A percentile compares a stretch with the other conserved stretches of the same genome.
phyloP scores from a whole-genome alignment of 805 yeast genomes.

The Pachysolen tannophilus region DNA sequence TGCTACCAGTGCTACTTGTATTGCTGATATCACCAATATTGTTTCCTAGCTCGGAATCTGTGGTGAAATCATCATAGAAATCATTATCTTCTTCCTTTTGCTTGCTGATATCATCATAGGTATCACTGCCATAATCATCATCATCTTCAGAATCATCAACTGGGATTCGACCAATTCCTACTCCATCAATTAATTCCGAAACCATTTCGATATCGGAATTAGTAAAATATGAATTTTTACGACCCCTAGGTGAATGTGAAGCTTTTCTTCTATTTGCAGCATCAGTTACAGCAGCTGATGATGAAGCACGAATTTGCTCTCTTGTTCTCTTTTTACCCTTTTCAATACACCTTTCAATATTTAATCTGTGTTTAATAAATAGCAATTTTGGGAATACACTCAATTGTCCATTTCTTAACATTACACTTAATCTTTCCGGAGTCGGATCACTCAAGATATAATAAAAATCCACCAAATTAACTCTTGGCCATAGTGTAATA shows the following conservation, averaged over 20 bases:
- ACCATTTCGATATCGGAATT: background rate
- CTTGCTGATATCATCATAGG: conserved; percentile 1
- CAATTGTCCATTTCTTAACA: conserved; percentile 55
- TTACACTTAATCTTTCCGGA: conserved; percentile 42
- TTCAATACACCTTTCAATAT: conserved; percentile 58
- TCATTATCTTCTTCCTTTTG: conserved; percentile 13
- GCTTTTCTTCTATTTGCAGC: background rate
- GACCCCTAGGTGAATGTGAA: background rate
- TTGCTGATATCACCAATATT: conserved; percentile 1
- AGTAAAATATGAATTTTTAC: background rate
- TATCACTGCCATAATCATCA: conserved; percentile 4
- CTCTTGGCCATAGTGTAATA: conserved; percentile 70
- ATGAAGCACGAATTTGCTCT: conserved; percentile 1
- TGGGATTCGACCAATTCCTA: background rate
- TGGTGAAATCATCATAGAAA: conserved; percentile 4
- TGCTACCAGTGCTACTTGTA: too few species aligned
- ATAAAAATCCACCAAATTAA: conserved; percentile 48
- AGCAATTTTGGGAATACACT: conserved; percentile 59
- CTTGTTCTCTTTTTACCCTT: conserved; percentile 32
- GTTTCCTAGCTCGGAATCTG: conserved; percentile 13
- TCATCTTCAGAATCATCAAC: background rate
- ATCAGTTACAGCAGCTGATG: background rate
- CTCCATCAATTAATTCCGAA: background rate
- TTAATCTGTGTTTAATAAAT: conserved; percentile 56
- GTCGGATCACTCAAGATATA: conserved; percentile 64